phyloP scores from a whole-genome alignment of 345 rosid genomes.

The Cardamine occulta region DNA sequence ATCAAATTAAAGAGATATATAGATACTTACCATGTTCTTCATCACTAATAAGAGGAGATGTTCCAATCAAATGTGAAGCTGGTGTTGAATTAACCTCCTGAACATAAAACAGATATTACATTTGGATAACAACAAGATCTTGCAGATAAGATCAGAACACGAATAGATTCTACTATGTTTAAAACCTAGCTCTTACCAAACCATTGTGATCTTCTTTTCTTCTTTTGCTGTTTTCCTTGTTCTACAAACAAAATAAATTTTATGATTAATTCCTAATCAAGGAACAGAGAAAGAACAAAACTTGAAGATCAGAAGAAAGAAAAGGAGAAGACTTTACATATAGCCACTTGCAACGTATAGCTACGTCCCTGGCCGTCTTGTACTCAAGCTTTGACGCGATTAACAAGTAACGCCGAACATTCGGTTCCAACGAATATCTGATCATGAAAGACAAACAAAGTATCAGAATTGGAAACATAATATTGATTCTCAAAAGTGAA shows the following conservation, averaged over 20 bases:
- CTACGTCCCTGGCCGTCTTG: constrained; percentile 82
- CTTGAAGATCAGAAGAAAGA: constrained; percentile 6
- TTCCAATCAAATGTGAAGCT: neutral
- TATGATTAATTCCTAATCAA: neutral
- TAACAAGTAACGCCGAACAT: constrained; percentile 59
- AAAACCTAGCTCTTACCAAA: constrained; percentile 60
- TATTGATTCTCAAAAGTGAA: neutral
- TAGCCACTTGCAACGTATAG: constrained; percentile 78
- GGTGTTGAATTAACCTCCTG: constrained; percentile 30
- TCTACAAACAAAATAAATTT: constrained; percentile 40
- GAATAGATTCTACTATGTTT: neutral
- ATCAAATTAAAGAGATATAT: neutral
- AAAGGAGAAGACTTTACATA: constrained; percentile 44
- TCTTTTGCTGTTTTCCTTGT: constrained; percentile 69
- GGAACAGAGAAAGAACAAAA: constrained; percentile 1
- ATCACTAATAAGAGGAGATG: neutral
- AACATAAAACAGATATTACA: constrained; percentile 8
- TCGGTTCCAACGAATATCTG: constrained; percentile 55
- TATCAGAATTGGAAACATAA: neutral
- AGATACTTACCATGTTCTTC: constrained; percentile 24
- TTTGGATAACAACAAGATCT: neutral
- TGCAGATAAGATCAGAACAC: neutral
- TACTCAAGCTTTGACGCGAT: constrained; percentile 55
- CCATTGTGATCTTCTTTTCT: constrained; percentile 65
- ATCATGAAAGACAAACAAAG: constrained; percentile 10